Base-by-base conservation (phyloP, 139 green algal species). In the Coccomyxa sp. region DNA sequence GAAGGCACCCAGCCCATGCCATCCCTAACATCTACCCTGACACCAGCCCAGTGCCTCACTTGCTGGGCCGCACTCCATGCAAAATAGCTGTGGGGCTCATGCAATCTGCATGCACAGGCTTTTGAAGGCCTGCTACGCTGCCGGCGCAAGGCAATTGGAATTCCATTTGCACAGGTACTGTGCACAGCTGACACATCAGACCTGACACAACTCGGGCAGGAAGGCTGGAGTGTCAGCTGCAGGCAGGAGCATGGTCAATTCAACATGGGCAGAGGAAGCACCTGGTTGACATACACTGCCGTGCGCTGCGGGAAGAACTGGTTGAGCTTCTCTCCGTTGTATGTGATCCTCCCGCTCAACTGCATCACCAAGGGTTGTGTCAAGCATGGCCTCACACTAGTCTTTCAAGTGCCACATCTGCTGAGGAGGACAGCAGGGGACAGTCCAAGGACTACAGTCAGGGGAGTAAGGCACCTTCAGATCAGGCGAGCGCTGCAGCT, bases 271-370 rank as follows among this genome's bases (percentile, higher is more conserved):
- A 58, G 10, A 14, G 12, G 79, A 41, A 89, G 85, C 5, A 80
- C 38, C 78, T 92, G 88, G 38, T 85, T 79, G 7, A 93, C 80
- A 81, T 93, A 93, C 37, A 77, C 83, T 0, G 81, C 74, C 18
- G 85, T 79, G 14, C 76, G 58, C 74, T 84, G 76, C 33, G 84
- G 78, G 24, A 79, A 24, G 34, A 90, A 91, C 37, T 88, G 68
- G 36, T 86, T 40, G 7, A 91, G 74, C 39, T 22, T 39, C 36
- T 40, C 35, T 70, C 82, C 87, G 74, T 91, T 91, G 86, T 89
- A 91, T 9, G 73, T 75, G 12, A 91, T 73, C 29, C 75, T 41
- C 6, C 81, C 76, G 10, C 72, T 68, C 18, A 83, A 39, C 76
- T 88, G 83, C 33, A 82, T n/a, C 69, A 41, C 9, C 33, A 75